Evolutionary conservation across 345 rosid species (phyloP), one percentile per base, ranked within the genome.

Genomic region (Lepidium didymum): DNA sequence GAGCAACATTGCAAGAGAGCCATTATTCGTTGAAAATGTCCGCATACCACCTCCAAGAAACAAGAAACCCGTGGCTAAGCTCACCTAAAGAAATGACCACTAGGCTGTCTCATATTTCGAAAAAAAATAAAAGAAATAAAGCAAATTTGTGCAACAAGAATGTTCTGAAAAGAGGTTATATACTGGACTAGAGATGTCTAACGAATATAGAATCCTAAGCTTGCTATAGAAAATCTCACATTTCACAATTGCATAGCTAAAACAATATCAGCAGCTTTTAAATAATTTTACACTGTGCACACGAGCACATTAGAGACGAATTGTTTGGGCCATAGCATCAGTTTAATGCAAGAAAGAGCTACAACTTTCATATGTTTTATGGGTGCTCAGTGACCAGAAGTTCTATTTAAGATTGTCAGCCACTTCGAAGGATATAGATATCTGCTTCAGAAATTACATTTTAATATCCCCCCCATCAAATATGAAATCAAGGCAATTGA

Each of bases 21-120:
- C 84, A 61, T 88, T 83, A 80, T 80, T 88, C 16, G 91, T 93
- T 35, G 97, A 90, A 85, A 93, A 93, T 66, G 97, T 90, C 72
- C 76, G 82, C 84, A 75, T 84, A 62, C 97, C 98, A 75, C 98
- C 98, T 58, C 97, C 97, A 60, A 93, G 97, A 88, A 90, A 93
- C 81, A 93, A 77, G 82, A 93, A 93, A 16, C 98, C 98, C 40
- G 78, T 87, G 35, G 97, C 92, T 78, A 93, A 76, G 85, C 98
- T 93, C 62, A 93, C 91, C 98, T 93, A 68, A 68, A 75, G 66
- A 45, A 62, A 74, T 54, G 4, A 71, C 68, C 7, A 50, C 34
- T 37, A 67, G 55, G 49, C 38, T 43, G 16, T 40, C 37, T 57
- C 59, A 74, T 42, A 51, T 46, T 75, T 62, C 46, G 41, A 15